Conservation (phyloP, 2,329 filamentous ascomycete species). For the Sporothrix pallida region DNA sequence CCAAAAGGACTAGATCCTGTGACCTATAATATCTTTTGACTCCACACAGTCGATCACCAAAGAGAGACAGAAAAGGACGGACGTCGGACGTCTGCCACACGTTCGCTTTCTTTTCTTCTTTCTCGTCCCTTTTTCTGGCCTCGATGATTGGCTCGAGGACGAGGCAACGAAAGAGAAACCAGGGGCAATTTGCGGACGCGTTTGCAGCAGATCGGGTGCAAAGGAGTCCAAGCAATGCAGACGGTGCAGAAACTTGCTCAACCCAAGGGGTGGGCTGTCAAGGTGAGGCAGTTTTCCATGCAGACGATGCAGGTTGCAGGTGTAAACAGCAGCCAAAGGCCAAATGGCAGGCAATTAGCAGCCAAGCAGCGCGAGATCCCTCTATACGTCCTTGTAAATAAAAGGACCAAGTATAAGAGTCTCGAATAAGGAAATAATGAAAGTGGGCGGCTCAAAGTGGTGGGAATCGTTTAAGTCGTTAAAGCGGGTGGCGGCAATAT, state of each 20-base stretch:
- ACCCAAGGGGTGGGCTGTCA: constrained; percentile 23
- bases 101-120: no score
- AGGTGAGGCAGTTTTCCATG: constrained; percentile 31
- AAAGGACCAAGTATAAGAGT: no score
- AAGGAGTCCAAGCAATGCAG: neutral
- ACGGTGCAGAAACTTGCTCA: constrained; percentile 35
- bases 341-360: neutral
- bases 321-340: constrained; percentile 11
- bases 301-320: constrained; percentile 24
- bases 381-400: no score
- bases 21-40: neutral
- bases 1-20: neutral
- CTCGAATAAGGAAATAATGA: no score
- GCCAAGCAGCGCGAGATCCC: neutral
- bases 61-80: neutral
- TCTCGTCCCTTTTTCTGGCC: neutral
- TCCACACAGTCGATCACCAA: neutral
- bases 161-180: neutral
- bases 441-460: constrained; percentile 10
- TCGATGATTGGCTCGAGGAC: constrained; percentile 10
- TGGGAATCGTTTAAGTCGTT: neutral
- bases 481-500: constrained; percentile 22
- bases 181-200: neutral
- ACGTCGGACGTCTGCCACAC: neutral
- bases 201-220: neutral